phyloP scores from a whole-genome alignment of 805 yeast species.

The Henningerozyma blattae region DNA sequence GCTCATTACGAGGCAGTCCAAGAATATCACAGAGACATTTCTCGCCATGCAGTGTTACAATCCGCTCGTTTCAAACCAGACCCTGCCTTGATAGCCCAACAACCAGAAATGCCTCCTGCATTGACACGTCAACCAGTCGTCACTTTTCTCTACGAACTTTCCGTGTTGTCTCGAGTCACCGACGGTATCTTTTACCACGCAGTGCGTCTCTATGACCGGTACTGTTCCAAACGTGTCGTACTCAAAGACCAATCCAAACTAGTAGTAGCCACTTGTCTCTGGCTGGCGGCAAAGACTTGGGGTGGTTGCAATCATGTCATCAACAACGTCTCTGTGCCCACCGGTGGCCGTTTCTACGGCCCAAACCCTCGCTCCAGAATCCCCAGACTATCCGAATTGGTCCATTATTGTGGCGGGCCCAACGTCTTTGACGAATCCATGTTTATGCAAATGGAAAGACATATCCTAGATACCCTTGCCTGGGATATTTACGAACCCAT shows the following conservation, averaged over 20 bases:
- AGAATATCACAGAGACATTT: constrained; percentile 44
- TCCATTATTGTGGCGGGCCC: constrained; percentile 55
- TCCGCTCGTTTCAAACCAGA: constrained; percentile 37
- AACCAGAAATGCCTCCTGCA: constrained; percentile 71
- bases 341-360: constrained; percentile 52
- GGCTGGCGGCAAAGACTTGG: constrained; percentile 83
- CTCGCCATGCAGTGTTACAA: constrained; percentile 26
- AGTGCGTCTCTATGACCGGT: constrained; percentile 74
- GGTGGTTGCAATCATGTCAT: constrained; percentile 64
- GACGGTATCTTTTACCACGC: constrained; percentile 58
- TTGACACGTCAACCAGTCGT: constrained; percentile 59
- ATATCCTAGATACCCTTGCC: constrained; percentile 55
- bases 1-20: constrained; percentile 33
- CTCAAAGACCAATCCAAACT: constrained; percentile 79
- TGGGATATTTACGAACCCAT: constrained; percentile 65
- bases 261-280: constrained; percentile 81
- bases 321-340: constrained; percentile 34
- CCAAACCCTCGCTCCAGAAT: constrained; percentile 66
- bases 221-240: constrained; percentile 79
- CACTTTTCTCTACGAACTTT: constrained; percentile 67
- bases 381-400: constrained; percentile 62
- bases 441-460: constrained; percentile 69
- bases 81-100: constrained; percentile 61
- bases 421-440: constrained; percentile 42
- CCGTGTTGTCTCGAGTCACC: constrained; percentile 51